Percentiles rank a stretch among this genome's conserved stretches.
Conservation (phyloP, 2,329 filamentous ascomycete genomes). For the Microdochium bolleyi region DNA sequence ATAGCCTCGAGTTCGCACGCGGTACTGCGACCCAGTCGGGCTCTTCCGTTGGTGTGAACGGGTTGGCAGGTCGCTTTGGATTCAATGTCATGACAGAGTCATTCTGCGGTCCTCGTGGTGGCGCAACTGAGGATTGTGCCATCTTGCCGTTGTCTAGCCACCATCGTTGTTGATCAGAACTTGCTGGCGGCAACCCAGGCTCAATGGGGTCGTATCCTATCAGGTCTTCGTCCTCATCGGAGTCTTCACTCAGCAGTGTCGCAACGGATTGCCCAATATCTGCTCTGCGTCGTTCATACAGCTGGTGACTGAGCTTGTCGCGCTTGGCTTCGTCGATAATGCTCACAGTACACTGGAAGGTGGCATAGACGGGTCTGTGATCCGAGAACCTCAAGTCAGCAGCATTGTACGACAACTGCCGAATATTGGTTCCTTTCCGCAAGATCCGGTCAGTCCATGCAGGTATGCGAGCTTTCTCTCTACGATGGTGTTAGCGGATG, state of each 20-base stretch:
- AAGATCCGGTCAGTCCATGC: conserved; percentile 96
- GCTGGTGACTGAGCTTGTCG: conserved; percentile 61
- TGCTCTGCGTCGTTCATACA: conserved; percentile 63
- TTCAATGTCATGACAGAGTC: conserved; percentile 56
- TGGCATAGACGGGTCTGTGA: conserved; percentile 89
- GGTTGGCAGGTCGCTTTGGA: conserved; percentile 68
- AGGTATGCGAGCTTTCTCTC: conserved; percentile 87
- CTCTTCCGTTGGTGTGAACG: conserved; percentile 66
- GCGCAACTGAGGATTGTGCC: conserved; percentile 63
- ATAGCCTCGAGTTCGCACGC: conserved; percentile 42
- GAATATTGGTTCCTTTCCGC: conserved; percentile 74
- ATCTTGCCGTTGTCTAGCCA: conserved; percentile 65
- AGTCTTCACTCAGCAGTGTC: conserved; percentile 45
- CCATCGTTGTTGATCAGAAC: conserved; percentile 62
- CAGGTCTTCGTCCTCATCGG: conserved; percentile 72
- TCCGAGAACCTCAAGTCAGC: conserved; percentile 86
- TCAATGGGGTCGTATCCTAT: conserved; percentile 78
- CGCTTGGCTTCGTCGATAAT: conserved; percentile 70
- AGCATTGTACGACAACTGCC: conserved; percentile 74
- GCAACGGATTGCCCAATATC: conserved; percentile 59
- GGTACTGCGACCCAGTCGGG: conserved; percentile 75
- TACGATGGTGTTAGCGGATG: conserved; percentile 27
- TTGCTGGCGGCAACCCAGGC: conserved; percentile 63
- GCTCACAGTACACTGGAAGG: conserved; percentile 76
- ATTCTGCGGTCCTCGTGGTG: conserved; percentile 44